Evolutionary conservation across 73 alveolate genomes (phyloP).

Genomic region (Uronychia binucleata): DNA sequence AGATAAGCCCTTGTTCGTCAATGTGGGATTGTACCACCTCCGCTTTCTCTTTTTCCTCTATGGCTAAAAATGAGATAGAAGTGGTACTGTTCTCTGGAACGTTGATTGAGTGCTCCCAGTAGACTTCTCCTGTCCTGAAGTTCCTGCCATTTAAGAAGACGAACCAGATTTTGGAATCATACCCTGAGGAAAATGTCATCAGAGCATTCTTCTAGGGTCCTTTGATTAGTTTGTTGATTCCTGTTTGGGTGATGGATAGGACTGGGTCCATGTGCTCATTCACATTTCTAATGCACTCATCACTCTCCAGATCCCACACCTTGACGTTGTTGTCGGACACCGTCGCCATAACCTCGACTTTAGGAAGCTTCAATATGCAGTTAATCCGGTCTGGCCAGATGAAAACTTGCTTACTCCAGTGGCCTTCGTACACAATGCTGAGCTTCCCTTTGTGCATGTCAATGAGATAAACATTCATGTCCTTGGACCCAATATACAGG

Average conservation of each 20-base stretch:
- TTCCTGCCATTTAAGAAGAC: conserved; percentile 18
- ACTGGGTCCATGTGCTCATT: conserved; percentile 50
- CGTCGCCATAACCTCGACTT: conserved; percentile 42
- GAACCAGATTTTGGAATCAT: conserved; percentile 40
- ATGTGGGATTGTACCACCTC: neutral
- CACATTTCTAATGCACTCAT: conserved; percentile 67
- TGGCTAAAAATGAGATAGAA: neutral
- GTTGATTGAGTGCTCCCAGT: conserved; percentile 17
- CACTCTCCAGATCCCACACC: conserved; percentile 70
- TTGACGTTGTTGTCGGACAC: conserved; percentile 62
- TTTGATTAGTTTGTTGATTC: neutral
- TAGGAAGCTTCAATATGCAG: conserved; percentile 31
- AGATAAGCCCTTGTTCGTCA: neutral
- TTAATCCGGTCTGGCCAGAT: conserved; percentile 15
- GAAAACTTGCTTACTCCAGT: conserved; percentile 53
- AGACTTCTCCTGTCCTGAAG: conserved; percentile 52
- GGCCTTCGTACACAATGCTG: conserved; percentile 72
- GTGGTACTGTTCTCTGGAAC: neutral
- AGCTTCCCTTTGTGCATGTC: conserved; percentile 64
- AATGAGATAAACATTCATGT: conserved; percentile 62
- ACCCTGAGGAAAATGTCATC: conserved; percentile 40
- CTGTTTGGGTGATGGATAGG: conserved; percentile 10
- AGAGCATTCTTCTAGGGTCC: no score
- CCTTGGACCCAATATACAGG: conserved; percentile 65
- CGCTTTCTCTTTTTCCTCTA: neutral